These are phyloP conservation scores for Cordyceps fumosorosea DNA, from an alignment of 2,329 filamentous ascomycete species.

Conservation along the genomic window DNA sequence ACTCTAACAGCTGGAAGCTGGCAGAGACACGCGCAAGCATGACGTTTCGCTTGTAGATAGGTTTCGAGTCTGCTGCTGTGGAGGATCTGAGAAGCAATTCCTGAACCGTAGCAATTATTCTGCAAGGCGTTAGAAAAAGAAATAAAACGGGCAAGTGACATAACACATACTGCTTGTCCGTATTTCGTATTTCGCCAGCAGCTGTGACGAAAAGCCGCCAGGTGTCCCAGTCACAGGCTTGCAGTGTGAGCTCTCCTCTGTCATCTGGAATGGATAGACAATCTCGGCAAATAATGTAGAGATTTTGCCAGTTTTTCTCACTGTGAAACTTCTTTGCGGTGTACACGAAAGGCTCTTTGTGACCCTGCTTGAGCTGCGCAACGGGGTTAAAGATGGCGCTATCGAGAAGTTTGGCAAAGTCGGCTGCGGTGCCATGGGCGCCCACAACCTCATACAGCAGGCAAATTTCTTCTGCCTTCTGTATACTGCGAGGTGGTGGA, in stretches of 20 bases:
- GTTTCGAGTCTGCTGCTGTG: conserved; percentile 24
- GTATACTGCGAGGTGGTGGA: conserved; percentile 27
- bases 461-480: conserved; percentile 43
- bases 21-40: conserved; percentile 32
- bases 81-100: conserved; percentile 25
- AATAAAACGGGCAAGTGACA: background rate
- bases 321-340: conserved; percentile 31
- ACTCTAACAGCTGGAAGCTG: conserved; percentile 27
- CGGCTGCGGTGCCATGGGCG: conserved; percentile 35
- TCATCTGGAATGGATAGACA: conserved; percentile 35
- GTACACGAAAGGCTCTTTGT: conserved; percentile 42
- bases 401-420: conserved; percentile 33
- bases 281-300: conserved; percentile 38
- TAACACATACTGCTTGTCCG: conserved; percentile 27
- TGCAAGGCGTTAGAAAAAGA: conserved; percentile 18
- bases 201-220: conserved; percentile 36
- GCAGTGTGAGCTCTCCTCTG: conserved; percentile 30
- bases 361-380: conserved; percentile 37
- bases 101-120: conserved; percentile 22
- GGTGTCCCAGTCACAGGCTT: conserved; percentile 39
- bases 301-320: conserved; percentile 33
- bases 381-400: conserved; percentile 36
- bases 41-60: conserved; percentile 35
- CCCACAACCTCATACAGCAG: conserved; percentile 43
- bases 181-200: conserved; percentile 26